Base-by-base conservation (phyloP, 2,329 filamentous ascomycete species). In the Cladophialophora exuberans region DNA sequence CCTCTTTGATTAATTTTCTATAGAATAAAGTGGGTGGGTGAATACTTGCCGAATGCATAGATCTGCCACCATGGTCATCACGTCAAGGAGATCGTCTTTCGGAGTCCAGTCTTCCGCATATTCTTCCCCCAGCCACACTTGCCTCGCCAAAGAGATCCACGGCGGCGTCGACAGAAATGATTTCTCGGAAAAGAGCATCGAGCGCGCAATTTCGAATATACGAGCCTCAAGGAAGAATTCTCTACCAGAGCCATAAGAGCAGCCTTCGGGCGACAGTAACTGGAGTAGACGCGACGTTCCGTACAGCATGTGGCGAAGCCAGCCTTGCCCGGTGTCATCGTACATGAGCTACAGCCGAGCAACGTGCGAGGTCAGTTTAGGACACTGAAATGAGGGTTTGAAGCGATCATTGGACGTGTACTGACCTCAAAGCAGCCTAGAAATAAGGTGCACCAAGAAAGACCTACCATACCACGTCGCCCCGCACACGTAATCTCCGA, bases 241-340 rank as follows among this genome's bases (percentile, higher is more conserved):
- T 18, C 25, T 48, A 18, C 45, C 45, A 23, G 45, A 3, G 17
- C 45, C 45, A 4, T n/a, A 7, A 3, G 15, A 18, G 30, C 45
- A 48, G 3, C 30, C 26, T 13, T 36, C 26, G 4, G 45, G 45
- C n/a, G 45, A 13, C 7, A 48, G 4, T 10, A 18, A 13, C 23
- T 48, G 45, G 30, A 48, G 45, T 15, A 48, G 10, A 20, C 30
- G 10, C 31, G 45, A 48, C n/a, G 45, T 48, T 20, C 45, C 45
- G 22, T 35, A 48, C n/a, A 48, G 17, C 45, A 48, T 33, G 20
- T 48, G 45, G n/a, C 45, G 31, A 18, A 48, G 18, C 45, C 45
- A 48, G n/a, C 45, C 45, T 20, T 48, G 26, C 2, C 45, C 45
- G 10, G 45, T 35, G 17, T 18, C n/a, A 6, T 48, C 45, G 20